A percentile compares a stretch with the other conserved stretches of the same genome.
Conservation (phyloP, 176 grass and related monocot genomes). For the Phyllostachys edulis region DNA sequence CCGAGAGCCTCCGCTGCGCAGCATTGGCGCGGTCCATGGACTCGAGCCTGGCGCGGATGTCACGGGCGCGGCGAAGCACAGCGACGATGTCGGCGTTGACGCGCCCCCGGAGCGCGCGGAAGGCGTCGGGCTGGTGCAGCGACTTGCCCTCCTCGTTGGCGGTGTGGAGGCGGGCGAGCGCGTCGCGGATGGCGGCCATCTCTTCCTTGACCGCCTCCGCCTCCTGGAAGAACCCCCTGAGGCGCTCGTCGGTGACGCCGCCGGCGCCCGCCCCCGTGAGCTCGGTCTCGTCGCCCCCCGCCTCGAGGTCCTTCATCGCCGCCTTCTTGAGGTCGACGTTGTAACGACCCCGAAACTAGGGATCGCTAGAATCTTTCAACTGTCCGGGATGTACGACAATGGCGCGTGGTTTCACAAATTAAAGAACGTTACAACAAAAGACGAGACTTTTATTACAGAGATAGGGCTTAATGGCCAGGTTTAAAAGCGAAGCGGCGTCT, state of each 20-base stretch:
- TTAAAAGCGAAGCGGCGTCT: too few species aligned
- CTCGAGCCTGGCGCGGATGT: conserved; percentile 70
- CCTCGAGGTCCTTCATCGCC: conserved; percentile 85
- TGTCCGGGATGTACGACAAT: too few species aligned
- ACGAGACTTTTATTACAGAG: too few species aligned
- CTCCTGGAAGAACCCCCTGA: conserved; percentile 78
- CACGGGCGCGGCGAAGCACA: conserved; percentile 59
- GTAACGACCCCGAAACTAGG: too few species aligned
- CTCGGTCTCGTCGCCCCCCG: conserved; percentile 45
- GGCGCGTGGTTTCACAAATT: too few species aligned
- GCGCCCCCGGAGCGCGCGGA: conserved; percentile 69
- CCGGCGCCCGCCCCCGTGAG: conserved; percentile 39
- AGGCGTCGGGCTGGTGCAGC: conserved; percentile 65
- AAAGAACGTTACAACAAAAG: too few species aligned
- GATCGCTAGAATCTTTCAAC: too few species aligned
- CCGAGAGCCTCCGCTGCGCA: conserved; percentile 65
- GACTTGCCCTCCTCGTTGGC: conserved; percentile 93
- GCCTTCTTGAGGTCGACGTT: conserved; percentile 99
- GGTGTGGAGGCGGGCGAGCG: conserved; percentile 65
- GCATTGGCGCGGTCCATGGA: conserved; percentile 76
- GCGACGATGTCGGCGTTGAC: conserved; percentile 76
- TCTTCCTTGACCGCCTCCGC: conserved; percentile 77
- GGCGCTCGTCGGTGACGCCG: conserved; percentile 65
- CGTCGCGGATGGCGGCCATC: conserved; percentile 75
- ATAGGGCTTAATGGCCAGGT: too few species aligned